phyloP scores from a whole-genome alignment of 441 rosid genomes.

The Adansonia madagascariensis region DNA sequence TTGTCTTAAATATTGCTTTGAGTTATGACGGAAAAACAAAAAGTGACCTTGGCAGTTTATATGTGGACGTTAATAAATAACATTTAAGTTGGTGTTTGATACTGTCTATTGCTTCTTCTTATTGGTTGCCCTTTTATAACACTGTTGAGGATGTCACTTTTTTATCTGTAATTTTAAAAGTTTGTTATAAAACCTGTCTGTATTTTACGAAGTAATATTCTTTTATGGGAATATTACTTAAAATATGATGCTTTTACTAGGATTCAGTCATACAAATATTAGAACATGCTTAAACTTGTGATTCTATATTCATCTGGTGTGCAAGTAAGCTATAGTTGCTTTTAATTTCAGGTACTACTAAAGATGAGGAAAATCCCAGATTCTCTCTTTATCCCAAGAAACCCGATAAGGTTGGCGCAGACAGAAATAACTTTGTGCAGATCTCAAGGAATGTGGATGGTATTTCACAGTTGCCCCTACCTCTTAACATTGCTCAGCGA shows the following conservation, averaged over 20 bases:
- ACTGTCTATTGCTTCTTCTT: not conserved
- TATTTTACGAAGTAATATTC: not conserved
- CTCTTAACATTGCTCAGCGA: slow-evolving; percentile 34
- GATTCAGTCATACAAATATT: no score
- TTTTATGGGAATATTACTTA: not conserved
- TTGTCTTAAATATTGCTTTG: not conserved
- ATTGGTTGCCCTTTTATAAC: slow-evolving; percentile 1
- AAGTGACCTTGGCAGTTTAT: not conserved
- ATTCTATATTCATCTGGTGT: slow-evolving; percentile 18
- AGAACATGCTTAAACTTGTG: not conserved
- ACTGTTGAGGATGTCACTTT: slow-evolving; percentile 1
- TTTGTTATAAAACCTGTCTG: not conserved
- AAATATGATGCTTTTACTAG: not conserved
- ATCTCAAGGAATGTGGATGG: slow-evolving; percentile 47
- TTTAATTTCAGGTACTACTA: slow-evolving; percentile 37
- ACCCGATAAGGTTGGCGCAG: slow-evolving; percentile 47
- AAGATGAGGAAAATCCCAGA: slow-evolving; percentile 52
- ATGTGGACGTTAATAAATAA: not conserved
- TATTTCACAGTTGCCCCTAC: slow-evolving; percentile 47
- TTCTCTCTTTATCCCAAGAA: slow-evolving; percentile 57
- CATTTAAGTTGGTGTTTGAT: not conserved
- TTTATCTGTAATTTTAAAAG: not conserved
- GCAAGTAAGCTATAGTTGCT: slow-evolving; percentile 25
- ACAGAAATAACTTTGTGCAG: slow-evolving; percentile 46
- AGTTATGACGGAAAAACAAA: not conserved